These are phyloP conservation scores for Cicer yamashitae DNA, from an alignment of 306 rosid genomes.

Conservation along the genomic window DNA sequence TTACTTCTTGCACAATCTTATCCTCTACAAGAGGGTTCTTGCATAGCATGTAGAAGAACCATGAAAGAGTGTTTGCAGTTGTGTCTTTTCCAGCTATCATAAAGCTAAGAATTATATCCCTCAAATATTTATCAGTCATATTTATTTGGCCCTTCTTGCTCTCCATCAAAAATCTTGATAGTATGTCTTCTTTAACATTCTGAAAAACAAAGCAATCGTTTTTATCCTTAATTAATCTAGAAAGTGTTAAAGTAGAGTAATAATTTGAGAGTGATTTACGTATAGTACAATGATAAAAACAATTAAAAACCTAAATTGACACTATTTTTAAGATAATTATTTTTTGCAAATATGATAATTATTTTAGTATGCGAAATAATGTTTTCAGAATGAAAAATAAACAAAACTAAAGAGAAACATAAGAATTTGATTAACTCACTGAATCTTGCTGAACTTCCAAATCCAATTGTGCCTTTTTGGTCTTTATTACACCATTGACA, in stretches of 20 bases:
- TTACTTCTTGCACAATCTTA: conserved; percentile 70
- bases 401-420: no score
- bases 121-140: conserved; percentile 66
- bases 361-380: no score
- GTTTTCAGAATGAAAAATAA: no score
- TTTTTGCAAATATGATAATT: no score
- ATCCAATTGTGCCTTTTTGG: conserved; percentile 50
- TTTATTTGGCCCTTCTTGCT: conserved; percentile 61
- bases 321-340: no score
- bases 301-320: no score
- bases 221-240: no score
- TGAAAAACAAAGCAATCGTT: conserved; percentile 26
- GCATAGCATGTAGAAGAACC: conserved; percentile 86
- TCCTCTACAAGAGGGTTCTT: conserved; percentile 78
- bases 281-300: no score
- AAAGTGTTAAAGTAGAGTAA: no score
- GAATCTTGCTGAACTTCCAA: conserved; percentile 43
- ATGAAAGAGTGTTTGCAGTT: conserved; percentile 71
- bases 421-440: conserved; percentile 49
- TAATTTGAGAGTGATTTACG: no score
- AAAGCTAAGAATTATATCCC: conserved; percentile 74
- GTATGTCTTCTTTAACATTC: conserved; percentile 74
- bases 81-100: conserved; percentile 84
- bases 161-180: conserved; percentile 78
- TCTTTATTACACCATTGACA: conserved; percentile 55